Base-by-base conservation (phyloP, 257 asterid genomes). In the Primulina huaijiensis region DNA sequence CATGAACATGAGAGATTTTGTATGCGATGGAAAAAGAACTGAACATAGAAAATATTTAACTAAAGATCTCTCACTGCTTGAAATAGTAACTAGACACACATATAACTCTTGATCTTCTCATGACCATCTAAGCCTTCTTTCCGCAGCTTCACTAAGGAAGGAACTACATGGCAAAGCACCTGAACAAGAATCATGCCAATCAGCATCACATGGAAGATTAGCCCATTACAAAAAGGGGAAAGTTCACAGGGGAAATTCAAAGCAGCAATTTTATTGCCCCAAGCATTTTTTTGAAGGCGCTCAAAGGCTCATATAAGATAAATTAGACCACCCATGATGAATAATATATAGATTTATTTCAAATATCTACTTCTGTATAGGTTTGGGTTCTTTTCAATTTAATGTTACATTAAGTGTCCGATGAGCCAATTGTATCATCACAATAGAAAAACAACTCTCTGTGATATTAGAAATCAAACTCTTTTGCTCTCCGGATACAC, bases 101-200 rank as follows among this genome's bases (percentile, higher is more conserved):
- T 94, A 94, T 94, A 94, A 82, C 97, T 83, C 92, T 94, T 94
- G 85, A 94, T 94, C 96, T 91, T 94, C 87, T 94, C 99, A 31
- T 94, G 95, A 70, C 95, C 99, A 82, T 91, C 97, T 81, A 94
- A 87, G 81, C 99, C 99, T 84, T 94, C 99, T 84, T 94, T 94
- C 76, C 99, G 88, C 79, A 94, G 86, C 90, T 94, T 94, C 87
- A 91, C 95, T 57, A 94, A 80, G 69, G 97, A 92, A 9, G 99
- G 99, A 72, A 94, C 68, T 62, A 89, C 79, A 46, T 89, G 91
- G 74, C 97, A 94, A 76, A 91, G 88, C 72, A 89, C 93, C 97
- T 94, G 89, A 38, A 70, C 30, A 75, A 64, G 55, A 72, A 66
- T 23, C 12, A 61, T 29, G 57, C 14, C 43, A 59, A 67, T 77